A percentile compares a stretch with the other conserved stretches of the same genome.
These are phyloP conservation scores for Luffa acutangula DNA, from an alignment of 306 rosid species.

Conservation along the genomic window DNA sequence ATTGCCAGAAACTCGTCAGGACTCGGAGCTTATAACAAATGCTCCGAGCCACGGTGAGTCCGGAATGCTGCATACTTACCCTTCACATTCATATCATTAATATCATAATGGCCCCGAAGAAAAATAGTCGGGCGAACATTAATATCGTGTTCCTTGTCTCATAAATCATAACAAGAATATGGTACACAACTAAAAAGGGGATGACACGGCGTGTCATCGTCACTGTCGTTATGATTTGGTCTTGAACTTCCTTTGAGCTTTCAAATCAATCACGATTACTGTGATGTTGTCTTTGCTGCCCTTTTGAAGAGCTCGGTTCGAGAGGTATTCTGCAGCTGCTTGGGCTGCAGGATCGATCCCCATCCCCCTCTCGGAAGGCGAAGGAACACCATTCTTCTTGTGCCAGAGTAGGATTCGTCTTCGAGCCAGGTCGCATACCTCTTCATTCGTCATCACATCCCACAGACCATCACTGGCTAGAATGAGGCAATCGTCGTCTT, in stretches of 20 bases:
- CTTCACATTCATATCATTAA: conserved; percentile 35
- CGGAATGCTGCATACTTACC: conserved; percentile 26
- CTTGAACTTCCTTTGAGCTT: conserved; percentile 80
- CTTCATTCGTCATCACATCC: conserved; percentile 86
- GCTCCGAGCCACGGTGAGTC: conserved; percentile 26
- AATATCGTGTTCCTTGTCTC: conserved; percentile 15
- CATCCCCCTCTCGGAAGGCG: conserved; percentile 47
- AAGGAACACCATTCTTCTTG: conserved; percentile 52
- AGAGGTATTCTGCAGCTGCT: conserved; percentile 80
- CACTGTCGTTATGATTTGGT: conserved; percentile 41
- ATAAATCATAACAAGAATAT: conserved; percentile 20
- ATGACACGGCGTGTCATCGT: neutral
- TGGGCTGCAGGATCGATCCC: conserved; percentile 80
- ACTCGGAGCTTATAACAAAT: conserved; percentile 20
- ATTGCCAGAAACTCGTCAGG: conserved; percentile 31
- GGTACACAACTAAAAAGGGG: conserved; percentile 19
- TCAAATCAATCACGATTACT: conserved; percentile 72
- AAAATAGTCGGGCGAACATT: conserved; percentile 54
- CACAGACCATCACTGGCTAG: conserved; percentile 88
- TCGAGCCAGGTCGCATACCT: conserved; percentile 71
- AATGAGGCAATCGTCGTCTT: conserved; percentile 73
- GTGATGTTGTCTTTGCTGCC: conserved; percentile 87
- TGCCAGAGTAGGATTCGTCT: conserved; percentile 70
- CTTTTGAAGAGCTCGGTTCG: conserved; percentile 68
- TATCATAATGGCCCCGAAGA: conserved; percentile 46